These are phyloP conservation scores for Erigeron philadelphicus DNA, from an alignment of 140 eudicot genomes.

Conservation along the genomic window DNA sequence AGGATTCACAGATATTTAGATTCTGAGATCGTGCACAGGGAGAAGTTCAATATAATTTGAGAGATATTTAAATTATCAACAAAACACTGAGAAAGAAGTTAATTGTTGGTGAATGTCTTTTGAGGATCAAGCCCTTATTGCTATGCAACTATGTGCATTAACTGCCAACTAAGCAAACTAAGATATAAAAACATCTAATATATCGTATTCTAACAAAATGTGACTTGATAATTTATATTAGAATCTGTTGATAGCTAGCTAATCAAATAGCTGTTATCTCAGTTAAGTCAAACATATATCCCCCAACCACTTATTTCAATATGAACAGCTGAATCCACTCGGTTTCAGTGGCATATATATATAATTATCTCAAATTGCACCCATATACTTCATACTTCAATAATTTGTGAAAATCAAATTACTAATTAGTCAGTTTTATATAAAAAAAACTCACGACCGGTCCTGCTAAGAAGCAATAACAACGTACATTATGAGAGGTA, in stretches of 20 bases:
- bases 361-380: not conserved
- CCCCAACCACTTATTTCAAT: not conserved
- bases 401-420: not conserved
- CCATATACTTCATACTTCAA: not conserved
- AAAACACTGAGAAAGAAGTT: too few relatives aligned
- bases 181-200: not conserved
- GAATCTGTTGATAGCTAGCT: not conserved
- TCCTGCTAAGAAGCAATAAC: not conserved
- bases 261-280: not conserved
- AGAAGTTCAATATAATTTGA: too few relatives aligned
- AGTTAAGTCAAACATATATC: not conserved
- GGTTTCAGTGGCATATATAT: not conserved
- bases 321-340: not conserved
- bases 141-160: slow-evolving; percentile 1
- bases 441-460: too few relatives aligned
- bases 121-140: not conserved
- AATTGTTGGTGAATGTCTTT: too few relatives aligned
- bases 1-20: too few relatives aligned
- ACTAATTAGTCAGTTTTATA: too few relatives aligned
- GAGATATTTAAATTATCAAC: too few relatives aligned
- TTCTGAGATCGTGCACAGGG: too few relatives aligned
- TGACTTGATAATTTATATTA: not conserved
- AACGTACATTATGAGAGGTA: slow-evolving; percentile 10
- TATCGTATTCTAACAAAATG: not conserved
- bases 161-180: slow-evolving; percentile 2